These are phyloP conservation scores for Penicillium sp. DNA, from an alignment of 2,329 filamentous ascomycete species.

Conservation along the genomic window DNA sequence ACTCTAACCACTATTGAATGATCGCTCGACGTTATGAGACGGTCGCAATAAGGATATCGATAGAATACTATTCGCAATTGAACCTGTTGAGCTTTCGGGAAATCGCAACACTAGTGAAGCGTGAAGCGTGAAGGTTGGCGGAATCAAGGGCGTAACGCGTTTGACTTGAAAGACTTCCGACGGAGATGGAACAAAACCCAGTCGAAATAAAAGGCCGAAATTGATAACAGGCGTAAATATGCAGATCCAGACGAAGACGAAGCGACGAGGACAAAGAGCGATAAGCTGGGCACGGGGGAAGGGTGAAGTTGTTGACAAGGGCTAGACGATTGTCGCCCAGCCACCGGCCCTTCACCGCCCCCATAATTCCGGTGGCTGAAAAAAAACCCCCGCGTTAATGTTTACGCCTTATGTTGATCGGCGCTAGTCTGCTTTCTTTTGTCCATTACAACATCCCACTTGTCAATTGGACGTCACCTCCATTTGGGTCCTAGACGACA, in stretches of 20 bases:
- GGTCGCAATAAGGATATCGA: neutral
- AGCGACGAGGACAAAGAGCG: constrained; percentile 7
- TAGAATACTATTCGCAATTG: neutral
- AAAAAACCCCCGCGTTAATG: constrained; percentile 12
- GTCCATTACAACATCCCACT: neutral
- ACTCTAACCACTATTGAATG: neutral
- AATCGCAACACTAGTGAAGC: neutral
- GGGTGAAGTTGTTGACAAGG: constrained; percentile 20
- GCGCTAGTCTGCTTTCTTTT: neutral
- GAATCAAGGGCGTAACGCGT: constrained; percentile 16
- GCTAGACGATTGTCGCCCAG: constrained; percentile 24
- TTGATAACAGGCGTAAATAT: neutral
- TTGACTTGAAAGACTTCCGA: neutral
- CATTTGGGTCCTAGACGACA: neutral
- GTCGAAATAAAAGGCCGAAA: neutral
- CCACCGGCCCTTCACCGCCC: constrained; percentile 22
- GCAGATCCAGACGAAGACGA: constrained; percentile 5
- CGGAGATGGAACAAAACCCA: neutral
- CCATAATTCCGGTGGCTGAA: constrained; percentile 13
- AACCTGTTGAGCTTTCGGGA: constrained; percentile 1
- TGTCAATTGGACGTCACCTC: neutral
- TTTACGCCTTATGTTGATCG: constrained; percentile 14
- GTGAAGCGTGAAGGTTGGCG: neutral
- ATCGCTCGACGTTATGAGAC: neutral
- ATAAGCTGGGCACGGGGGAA: constrained; percentile 15